These are phyloP conservation scores for Boletus sensibilis DNA, from an alignment of 768 basidiomycete genomes.

Conservation along the genomic window DNA sequence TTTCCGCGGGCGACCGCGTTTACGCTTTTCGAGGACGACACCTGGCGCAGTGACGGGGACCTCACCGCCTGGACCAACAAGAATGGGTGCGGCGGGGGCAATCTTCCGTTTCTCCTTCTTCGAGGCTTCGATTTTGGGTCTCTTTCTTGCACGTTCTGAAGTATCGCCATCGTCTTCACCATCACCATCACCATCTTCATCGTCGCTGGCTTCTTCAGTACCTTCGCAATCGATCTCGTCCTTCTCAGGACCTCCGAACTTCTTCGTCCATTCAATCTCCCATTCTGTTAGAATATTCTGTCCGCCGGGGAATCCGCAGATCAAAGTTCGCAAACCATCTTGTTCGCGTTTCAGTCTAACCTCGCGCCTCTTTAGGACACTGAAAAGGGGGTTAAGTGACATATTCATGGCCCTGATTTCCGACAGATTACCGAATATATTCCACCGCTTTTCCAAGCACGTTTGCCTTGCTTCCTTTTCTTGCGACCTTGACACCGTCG, in stretches of 20 bases:
- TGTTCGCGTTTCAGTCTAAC: conserved; percentile 69
- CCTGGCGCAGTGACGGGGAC: conserved; percentile 29
- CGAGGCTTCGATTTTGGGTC: conserved; percentile 47
- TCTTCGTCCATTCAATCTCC: conserved; percentile 71
- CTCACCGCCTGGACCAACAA: conserved; percentile 21
- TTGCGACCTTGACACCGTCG: conserved; percentile 88
- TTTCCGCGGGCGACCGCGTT: conserved; percentile 82
- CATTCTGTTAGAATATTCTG: conserved; percentile 68
- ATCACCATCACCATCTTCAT: conserved; percentile 46
- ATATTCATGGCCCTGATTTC: not conserved
- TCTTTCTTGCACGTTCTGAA: conserved; percentile 59
- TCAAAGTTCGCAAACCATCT: conserved; percentile 65
- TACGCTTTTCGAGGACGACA: conserved; percentile 68
- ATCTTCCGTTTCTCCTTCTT: conserved; percentile 44
- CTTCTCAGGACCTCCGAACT: conserved; percentile 76
- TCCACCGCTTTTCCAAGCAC: conserved; percentile 89
- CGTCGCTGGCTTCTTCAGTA: conserved; percentile 42
- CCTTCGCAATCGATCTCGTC: conserved; percentile 57
- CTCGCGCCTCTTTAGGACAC: conserved; percentile 81
- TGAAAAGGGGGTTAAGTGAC: conserved; percentile 24
- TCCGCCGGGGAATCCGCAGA: conserved; percentile 73
- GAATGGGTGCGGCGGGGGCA: conserved; percentile 29
- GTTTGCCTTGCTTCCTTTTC: conserved; percentile 89
- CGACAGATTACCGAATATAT: conserved; percentile 61
- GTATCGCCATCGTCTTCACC: conserved; percentile 38